Conservation (phyloP, 2,329 filamentous ascomycete genomes). For the Neopestalotiopsis rosae region DNA sequence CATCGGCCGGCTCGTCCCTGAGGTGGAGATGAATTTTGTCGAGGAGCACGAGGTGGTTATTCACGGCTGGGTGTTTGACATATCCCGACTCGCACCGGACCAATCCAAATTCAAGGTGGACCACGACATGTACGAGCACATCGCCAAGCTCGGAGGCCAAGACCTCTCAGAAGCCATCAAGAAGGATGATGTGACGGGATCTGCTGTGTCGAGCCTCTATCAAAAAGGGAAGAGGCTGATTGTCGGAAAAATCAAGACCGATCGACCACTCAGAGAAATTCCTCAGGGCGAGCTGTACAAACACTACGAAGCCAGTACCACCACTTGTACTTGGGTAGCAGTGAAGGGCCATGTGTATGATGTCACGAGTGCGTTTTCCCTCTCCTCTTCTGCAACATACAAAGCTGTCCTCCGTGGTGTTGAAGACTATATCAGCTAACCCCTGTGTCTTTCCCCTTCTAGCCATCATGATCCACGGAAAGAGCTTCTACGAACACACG, state of each 20-base stretch:
- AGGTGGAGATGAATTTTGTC: conserved; percentile 17
- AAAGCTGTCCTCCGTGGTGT: not conserved
- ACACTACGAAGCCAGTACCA: conserved; percentile 13
- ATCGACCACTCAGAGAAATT: conserved; percentile 13
- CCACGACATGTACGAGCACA: not conserved
- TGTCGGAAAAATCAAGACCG: conserved; percentile 17
- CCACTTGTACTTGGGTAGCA: conserved; percentile 18
- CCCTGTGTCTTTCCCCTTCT: not conserved
- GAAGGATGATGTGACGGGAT: not conserved
- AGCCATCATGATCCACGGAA: conserved; percentile 20
- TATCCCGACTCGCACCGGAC: conserved; percentile 20
- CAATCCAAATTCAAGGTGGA: not conserved
- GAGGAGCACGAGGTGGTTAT: conserved; percentile 21
- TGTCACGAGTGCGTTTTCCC: conserved; percentile 21
- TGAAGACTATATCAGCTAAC: not conserved
- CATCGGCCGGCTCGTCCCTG: conserved; percentile 25
- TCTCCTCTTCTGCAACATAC: not conserved
- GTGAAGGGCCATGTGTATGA: conserved; percentile 21
- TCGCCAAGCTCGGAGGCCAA: conserved; percentile 14
- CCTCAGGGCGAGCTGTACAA: conserved; percentile 20
- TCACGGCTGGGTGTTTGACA: conserved; percentile 27
- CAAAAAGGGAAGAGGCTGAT: conserved; percentile 17
- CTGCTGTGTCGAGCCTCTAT: conserved; percentile 20
- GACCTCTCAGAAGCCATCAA: conserved; percentile 18
- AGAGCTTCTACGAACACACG: conserved; percentile 5